These are phyloP conservation scores for Pseudonitzschia delicatissima DNA, from an alignment of 108 stramenopile species.

Conservation along the genomic window DNA sequence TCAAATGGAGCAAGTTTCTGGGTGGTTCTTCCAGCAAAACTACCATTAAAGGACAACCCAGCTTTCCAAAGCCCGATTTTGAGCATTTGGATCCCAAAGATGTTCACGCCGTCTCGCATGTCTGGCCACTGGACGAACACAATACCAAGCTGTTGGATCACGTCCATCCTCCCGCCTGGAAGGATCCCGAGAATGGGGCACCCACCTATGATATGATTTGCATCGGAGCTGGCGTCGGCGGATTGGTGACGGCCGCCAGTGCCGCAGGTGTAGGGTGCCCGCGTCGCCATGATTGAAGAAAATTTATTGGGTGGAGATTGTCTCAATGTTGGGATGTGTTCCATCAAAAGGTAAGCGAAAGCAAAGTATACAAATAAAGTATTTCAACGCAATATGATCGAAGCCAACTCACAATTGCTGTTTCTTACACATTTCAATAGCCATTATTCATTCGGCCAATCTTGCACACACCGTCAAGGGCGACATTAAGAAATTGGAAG, in stretches of 20 bases:
- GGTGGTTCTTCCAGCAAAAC: constrained; percentile 16
- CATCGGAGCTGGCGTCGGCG: constrained; percentile 76
- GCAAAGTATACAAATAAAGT: no score
- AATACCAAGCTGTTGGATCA: constrained; percentile 62
- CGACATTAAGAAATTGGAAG: constrained; percentile 41
- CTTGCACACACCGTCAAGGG: constrained; percentile 47
- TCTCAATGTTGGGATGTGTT: constrained; percentile 90
- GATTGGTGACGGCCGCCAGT: constrained; percentile 71
- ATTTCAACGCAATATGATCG: no score
- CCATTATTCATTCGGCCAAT: constrained; percentile 75
- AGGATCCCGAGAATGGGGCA: constrained; percentile 43
- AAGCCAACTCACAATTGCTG: no score
- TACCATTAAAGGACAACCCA: constrained; percentile 23
- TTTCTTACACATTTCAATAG: neutral
- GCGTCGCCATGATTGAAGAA: constrained; percentile 82
- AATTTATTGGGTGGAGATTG: constrained; percentile 86
- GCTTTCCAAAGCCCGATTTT: constrained; percentile 34
- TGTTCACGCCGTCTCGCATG: constrained; percentile 42
- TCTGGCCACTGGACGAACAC: constrained; percentile 74
- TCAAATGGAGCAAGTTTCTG: constrained; percentile 54
- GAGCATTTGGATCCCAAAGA: constrained; percentile 45
- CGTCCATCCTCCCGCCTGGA: constrained; percentile 77
- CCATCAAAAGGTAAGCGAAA: constrained; percentile 19
- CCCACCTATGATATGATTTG: constrained; percentile 78
- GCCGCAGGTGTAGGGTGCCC: constrained; percentile 72